Evolutionary conservation across 2,329 filamentous ascomycete species (phyloP), one percentile per base, ranked within the genome.

Genomic region (Dactylellina drechsleri): DNA sequence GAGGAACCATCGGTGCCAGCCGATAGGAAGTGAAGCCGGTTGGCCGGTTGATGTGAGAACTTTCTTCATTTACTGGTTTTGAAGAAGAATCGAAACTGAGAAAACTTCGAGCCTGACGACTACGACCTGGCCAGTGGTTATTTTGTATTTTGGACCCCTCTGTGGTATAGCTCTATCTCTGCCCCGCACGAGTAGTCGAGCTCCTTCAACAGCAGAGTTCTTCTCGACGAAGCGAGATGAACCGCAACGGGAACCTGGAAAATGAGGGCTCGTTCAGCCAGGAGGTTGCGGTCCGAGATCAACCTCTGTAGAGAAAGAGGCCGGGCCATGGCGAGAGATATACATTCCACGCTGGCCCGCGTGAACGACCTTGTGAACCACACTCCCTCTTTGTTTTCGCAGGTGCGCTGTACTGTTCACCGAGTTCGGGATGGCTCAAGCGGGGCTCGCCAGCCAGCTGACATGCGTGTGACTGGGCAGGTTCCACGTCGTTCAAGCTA

Each of bases 1-100:
- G 16, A 75, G 64, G 40, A 75, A 75, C 43, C 53, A 62, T 68
- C 64, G 71, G 64, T 75, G 71, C 71, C 71, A 75, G 71, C 71
- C 71, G 59, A 65, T 26, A 53, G 71, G 71, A 47, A 75, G 71
- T 23, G 68, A 73, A 61, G 68, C 61, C 56, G 56, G 53, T 59
- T 60, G 67, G 62, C 70, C 57, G 49, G 15, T 36, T 47, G 49
- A 20, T 36, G 50, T 45, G 41, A 70, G 53, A 45, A 70, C 66
- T 13, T 40, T 62, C 66, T 60, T 70, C 66, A 70, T 70, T 62
- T 61, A 70, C 50, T 40, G 65, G 56, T 23, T 26, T 28, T 18
- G 18, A 57, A 70, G n/a, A 36, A 50, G 47, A 45, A 36, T 52
- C 28, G 66, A 57, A 43, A 62, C n/a, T n/a, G 41, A 13, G 13